Base-by-base conservation (phyloP, 257 asterid genomes). In the Nicotiana sylvestris region DNA sequence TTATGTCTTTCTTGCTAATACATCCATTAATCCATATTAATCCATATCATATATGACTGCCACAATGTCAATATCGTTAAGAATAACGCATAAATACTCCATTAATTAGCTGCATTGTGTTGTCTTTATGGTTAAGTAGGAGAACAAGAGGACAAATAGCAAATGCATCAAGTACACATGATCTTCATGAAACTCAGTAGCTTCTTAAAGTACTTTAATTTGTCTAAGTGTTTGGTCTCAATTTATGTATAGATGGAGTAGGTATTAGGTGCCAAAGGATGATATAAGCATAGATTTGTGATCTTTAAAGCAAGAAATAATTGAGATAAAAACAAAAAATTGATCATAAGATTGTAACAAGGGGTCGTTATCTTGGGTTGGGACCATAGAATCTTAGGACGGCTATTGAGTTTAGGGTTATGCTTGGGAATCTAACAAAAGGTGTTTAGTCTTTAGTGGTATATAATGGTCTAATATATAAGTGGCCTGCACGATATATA, bases 331-430 rank as follows among this genome's bases (percentile, higher is more conserved):
- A 53, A 13, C 58, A 53, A 53, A 39, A 21, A n/a, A 70, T 9
- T 39, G 58, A 70, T 69, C 10, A 37, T n/a, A 43, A 8, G 11
- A 43, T 43, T 43, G 51, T 43, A 0, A 67, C 77, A 66, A 70
- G 80, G 78, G 82, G 94, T 87, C 91, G 66, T 86, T 87, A 85
- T 90, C 92, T 81, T 82, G 78, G 82, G 16, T 85, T 82, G 91
- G 96, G 94, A 83, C 92, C 92, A 87, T 86, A 90, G 92, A 91
- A 91, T 92, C 94, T 86, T 86, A 84, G 93, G 96, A 85, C 94
- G 95, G 97, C 92, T 86, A 76, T 85, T 87, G 88, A 89, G 80
- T 89, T 87, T 67, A 46, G 88, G 90, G 90, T 69, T n/a, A 77
- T 80, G 90, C 84, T 90, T 90, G 92, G 92, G 87, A 87, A 82